Evolutionary conservation across 2,329 filamentous ascomycete genomes (phyloP).

Genomic region (Penicillium paneum): DNA sequence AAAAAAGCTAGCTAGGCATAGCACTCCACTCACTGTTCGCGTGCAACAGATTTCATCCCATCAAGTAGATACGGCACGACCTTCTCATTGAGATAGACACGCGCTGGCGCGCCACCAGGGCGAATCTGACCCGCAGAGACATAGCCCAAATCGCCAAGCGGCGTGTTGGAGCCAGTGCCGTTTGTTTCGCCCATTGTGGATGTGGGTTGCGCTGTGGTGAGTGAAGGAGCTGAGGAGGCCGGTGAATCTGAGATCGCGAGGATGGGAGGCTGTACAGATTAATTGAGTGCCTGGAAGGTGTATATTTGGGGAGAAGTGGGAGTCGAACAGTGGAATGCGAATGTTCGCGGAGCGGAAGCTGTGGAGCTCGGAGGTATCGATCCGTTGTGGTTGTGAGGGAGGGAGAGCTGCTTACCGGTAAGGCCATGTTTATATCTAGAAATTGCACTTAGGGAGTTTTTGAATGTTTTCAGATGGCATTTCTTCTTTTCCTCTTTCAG

Average conservation of each 20-base stretch:
- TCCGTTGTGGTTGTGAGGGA: neutral
- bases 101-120: constrained; percentile 64
- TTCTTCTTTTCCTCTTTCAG: neutral
- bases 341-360: constrained; percentile 6
- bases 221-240: neutral
- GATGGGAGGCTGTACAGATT: neutral
- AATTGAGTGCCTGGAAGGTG: neutral
- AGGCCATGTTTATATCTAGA: neutral
- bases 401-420: neutral
- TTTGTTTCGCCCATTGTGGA: constrained; percentile 23
- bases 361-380: constrained; percentile 3
- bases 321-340: neutral
- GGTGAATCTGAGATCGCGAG: neutral
- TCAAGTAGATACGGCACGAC: constrained; percentile 67
- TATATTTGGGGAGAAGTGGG: neutral
- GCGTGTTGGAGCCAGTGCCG: constrained; percentile 24
- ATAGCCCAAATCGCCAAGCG: constrained; percentile 45
- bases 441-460: neutral
- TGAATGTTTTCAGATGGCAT: neutral
- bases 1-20: neutral
- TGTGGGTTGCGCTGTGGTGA: neutral
- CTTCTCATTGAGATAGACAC: constrained; percentile 69
- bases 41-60: constrained; percentile 70
- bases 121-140: constrained; percentile 52
- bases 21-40: constrained; percentile 62